Percentiles rank a stretch among this genome's conserved stretches.
These are phyloP conservation scores for Raddia distichophylla DNA, from an alignment of 176 grass and related monocot species.

Conservation along the genomic window DNA sequence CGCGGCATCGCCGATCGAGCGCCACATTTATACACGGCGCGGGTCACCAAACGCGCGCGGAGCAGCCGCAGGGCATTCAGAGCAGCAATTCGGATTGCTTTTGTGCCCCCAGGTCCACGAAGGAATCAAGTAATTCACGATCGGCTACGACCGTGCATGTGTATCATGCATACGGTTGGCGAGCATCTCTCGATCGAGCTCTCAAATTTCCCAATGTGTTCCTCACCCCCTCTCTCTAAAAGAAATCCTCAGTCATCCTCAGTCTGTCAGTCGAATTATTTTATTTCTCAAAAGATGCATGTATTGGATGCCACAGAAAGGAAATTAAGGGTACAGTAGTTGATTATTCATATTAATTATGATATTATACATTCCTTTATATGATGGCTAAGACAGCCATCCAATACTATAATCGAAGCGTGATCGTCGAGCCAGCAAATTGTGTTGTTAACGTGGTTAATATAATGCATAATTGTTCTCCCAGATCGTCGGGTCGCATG, in stretches of 20 bases:
- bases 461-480: not conserved
- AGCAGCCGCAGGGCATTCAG: not conserved
- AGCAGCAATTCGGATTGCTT: not conserved
- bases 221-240: too few relatives aligned
- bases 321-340: not conserved
- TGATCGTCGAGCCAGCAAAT: not conserved
- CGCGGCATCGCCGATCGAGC: too few relatives aligned
- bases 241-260: too few relatives aligned
- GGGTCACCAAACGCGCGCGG: not conserved
- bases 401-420: not conserved
- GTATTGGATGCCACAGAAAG: too few relatives aligned
- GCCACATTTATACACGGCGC: slow-evolving; percentile 19
- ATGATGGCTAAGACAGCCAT: not conserved
- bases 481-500: not conserved
- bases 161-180: slow-evolving; percentile 11
- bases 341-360: not conserved
- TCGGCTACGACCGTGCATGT: not conserved
- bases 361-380: not conserved
- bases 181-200: not conserved
- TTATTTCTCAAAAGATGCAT: not conserved
- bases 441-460: not conserved
- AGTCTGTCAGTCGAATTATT: not conserved
- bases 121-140: slow-evolving; percentile 39
- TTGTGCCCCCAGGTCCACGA: not conserved
- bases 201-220: not conserved